Base-by-base conservation (phyloP, 106 monocot genomes). In the Apostasia ramifera region DNA sequence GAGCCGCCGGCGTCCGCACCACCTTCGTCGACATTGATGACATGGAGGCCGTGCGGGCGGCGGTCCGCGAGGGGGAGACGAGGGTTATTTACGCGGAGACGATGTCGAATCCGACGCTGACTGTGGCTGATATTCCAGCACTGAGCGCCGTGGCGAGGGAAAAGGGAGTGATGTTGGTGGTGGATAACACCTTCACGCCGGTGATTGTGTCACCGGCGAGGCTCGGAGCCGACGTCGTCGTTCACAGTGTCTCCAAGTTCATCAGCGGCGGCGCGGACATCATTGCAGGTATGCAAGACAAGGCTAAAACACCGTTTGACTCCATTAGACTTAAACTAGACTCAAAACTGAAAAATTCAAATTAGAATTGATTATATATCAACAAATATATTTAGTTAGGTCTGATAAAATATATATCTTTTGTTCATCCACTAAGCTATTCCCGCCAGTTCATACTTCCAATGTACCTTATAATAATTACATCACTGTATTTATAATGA, bases 181-280 rank as follows among this genome's bases (percentile, higher is more conserved):
- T 91, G 3, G 91, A 91, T 62, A 91, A 91, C 77, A 91, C 91
- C 37, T 91, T 91, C 84, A 70, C 84, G 11, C 91, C 91, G 11
- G 81, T 91, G 84, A 87, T 91, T 12, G 58, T 91, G 10, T 91
- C 91, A 15, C 86, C 91, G 64, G 91, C 91, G 7, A 67, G 74
- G 50, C 68, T 91, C 43, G 91, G 91, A 2, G 91, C 91, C 37
- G 91, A 91, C 68, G 84, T 91, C 56, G 86, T 91, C 54, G 81
- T 91, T 5, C 86, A 91, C 67, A 91, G 91, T 68, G 86, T 91
- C 37, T 84, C 91, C 55, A 91, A 91, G 79, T 91, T 72, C 77
- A 91, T 87, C 51, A 91, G 81, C 70, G 91, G 86, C 57, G 91
- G 91, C 50, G 91, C 86, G 39, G 91, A 91, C 68, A 49, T 91